phyloP scores from a whole-genome alignment of 495 filamentous ascomycete genomes.

The Amniculicola lignicola region DNA sequence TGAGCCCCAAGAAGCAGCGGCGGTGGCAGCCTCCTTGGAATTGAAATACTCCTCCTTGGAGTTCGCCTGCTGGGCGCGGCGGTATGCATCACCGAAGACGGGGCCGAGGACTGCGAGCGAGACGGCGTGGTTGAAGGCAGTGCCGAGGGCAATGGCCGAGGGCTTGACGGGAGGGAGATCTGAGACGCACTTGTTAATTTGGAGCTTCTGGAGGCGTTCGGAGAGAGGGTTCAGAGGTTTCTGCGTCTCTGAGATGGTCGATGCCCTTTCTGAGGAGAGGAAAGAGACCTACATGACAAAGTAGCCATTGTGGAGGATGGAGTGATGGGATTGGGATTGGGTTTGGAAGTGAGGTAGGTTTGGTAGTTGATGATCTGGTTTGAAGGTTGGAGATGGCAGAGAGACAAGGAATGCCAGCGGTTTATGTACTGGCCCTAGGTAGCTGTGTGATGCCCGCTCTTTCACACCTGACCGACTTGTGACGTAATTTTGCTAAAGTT shows the following conservation, averaged over 20 bases:
- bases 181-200: constrained; percentile 38
- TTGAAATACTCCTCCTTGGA: constrained; percentile 94
- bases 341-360: constrained; percentile 8
- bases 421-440: constrained; percentile 25
- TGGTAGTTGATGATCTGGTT: neutral
- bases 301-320: constrained; percentile 53
- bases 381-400: neutral
- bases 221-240: neutral
- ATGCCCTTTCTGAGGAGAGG: neutral
- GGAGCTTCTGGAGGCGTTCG: constrained; percentile 6
- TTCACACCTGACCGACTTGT: constrained; percentile 3
- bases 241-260: neutral
- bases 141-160: constrained; percentile 93
- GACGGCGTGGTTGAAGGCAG: constrained; percentile 85
- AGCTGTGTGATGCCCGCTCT: neutral
- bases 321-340: constrained; percentile 9
- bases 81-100: constrained; percentile 92
- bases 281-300: constrained; percentile 57
- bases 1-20: constrained; percentile 85
- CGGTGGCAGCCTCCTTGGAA: constrained; percentile 84
- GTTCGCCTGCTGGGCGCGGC: constrained; percentile 85
- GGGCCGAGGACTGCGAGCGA: constrained; percentile 80
- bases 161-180: constrained; percentile 96
- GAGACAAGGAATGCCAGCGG: constrained; percentile 14
- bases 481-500: constrained; percentile 14